Evolutionary conservation across 2,329 filamentous ascomycete genomes (phyloP).

Genomic region (Cercospora nicotianae): DNA sequence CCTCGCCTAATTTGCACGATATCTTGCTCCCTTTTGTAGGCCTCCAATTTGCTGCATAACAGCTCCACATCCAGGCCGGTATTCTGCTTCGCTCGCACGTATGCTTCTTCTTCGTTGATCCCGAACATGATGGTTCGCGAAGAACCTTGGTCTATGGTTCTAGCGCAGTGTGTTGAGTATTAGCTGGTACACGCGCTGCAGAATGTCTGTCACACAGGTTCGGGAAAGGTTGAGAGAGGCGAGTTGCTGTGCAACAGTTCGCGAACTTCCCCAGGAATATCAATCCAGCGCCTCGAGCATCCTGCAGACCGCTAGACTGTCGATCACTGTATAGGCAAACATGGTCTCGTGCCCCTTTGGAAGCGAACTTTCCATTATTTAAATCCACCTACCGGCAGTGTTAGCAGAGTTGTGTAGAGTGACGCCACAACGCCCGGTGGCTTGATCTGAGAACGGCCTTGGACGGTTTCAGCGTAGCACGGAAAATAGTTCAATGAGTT

Average conservation of each 20-base stretch:
- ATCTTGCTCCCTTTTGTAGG: conserved; percentile 25
- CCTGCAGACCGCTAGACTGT: conserved; percentile 7
- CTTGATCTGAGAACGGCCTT: conserved; percentile 3
- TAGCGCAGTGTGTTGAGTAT: not conserved
- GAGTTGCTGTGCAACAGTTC: not conserved
- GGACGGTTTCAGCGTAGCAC: conserved; percentile 6
- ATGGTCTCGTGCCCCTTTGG: conserved; percentile 6
- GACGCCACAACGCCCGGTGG: conserved; percentile 1
- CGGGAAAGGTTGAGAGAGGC: not conserved
- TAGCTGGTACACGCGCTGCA: not conserved
- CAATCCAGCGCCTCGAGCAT: not conserved
- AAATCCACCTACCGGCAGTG: not conserved
- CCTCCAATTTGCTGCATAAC: conserved; percentile 28
- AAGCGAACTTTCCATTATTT: conserved; percentile 3
- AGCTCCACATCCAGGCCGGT: conserved; percentile 18
- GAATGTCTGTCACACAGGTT: not conserved
- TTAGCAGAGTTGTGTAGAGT: conserved; percentile 5
- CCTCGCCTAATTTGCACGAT: conserved; percentile 13
- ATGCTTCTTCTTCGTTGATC: not conserved
- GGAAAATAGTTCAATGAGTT: conserved; percentile 2
- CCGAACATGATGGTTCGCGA: not conserved
- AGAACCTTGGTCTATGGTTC: not conserved
- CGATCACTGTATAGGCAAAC: conserved; percentile 7
- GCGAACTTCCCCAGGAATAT: not conserved
- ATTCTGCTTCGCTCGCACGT: conserved; percentile 2